Evolutionary conservation across 2,329 filamentous ascomycete genomes (phyloP).

Genomic region (Sodiomyces alkalinus): DNA sequence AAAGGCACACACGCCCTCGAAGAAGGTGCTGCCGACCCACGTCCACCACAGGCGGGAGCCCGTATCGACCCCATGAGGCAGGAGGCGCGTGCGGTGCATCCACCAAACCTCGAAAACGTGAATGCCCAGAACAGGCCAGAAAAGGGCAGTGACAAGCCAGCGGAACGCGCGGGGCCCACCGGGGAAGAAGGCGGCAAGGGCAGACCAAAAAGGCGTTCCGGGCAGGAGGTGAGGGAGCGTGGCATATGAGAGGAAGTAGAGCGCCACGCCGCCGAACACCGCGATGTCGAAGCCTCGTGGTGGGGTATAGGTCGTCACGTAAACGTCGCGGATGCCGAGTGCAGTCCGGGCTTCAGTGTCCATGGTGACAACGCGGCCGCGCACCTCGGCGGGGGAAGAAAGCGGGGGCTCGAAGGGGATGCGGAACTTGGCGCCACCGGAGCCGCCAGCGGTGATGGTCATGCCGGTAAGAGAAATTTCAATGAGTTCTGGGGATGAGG

Average conservation of each 20-base stretch:
- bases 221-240: constrained; percentile 32
- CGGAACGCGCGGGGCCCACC: constrained; percentile 42
- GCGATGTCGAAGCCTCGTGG: constrained; percentile 31
- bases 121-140: constrained; percentile 42
- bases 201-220: constrained; percentile 31
- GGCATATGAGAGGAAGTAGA: constrained; percentile 38
- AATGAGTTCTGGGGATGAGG: constrained; percentile 43
- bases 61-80: constrained; percentile 29
- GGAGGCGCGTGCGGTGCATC: constrained; percentile 31
- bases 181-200: constrained; percentile 36
- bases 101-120: constrained; percentile 50
- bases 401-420: constrained; percentile 60
- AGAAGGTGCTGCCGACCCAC: constrained; percentile 36
- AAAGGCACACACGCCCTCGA: constrained; percentile 38
- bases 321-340: constrained; percentile 41
- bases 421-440: constrained; percentile 25
- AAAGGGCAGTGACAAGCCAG: constrained; percentile 42
- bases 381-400: constrained; percentile 48
- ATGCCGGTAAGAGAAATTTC: constrained; percentile 52
- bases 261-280: constrained; percentile 36
- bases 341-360: constrained; percentile 35
- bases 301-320: constrained; percentile 22
- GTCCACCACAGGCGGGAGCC: constrained; percentile 34
- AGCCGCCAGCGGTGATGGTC: constrained; percentile 33
- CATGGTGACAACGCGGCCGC: constrained; percentile 60